phyloP scores from a whole-genome alignment of 305 asterid genomes.

The Fraxinus velutina region DNA sequence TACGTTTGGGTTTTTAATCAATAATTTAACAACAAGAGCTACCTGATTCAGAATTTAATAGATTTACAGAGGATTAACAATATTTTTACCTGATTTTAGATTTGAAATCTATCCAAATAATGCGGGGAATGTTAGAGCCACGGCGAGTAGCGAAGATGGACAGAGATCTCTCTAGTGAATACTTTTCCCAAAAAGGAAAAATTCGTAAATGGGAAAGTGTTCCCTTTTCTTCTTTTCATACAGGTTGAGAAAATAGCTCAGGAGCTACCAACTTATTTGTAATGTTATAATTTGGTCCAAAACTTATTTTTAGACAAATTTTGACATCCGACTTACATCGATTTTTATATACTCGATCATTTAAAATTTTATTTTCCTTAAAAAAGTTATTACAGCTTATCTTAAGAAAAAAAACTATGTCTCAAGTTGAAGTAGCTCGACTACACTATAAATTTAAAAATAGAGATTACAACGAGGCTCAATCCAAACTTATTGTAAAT shows the following conservation, averaged over 20 bases:
- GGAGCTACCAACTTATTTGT: not conserved
- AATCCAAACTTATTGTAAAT: not conserved
- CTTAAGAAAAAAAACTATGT: not conserved
- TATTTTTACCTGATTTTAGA: conserved; percentile 28
- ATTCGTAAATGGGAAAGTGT: not conserved
- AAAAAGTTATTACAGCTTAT: not conserved
- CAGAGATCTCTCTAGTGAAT: conserved; percentile 21
- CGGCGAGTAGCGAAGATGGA: conserved; percentile 3
- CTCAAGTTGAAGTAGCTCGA: not conserved
- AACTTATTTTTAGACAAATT: not conserved
- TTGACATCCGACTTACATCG: not conserved
- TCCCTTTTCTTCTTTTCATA: not conserved
- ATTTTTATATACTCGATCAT: not conserved
- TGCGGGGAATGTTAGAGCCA: conserved; percentile 14
- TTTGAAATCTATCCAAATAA: conserved; percentile 17
- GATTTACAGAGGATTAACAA: not conserved
- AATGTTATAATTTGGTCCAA: not conserved
- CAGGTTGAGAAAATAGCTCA: not conserved
- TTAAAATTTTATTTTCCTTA: not conserved
- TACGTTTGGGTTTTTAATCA: not conserved
- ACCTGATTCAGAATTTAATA: not conserved
- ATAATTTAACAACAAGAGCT: not conserved
- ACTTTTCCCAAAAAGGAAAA: not conserved
- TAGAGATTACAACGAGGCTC: not conserved
- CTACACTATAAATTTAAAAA: not conserved